A percentile compares a stretch with the other conserved stretches of the same genome.
These are phyloP conservation scores for Volvox carteri DNA, from an alignment of 163 green algal genomes.

Conservation along the genomic window DNA sequence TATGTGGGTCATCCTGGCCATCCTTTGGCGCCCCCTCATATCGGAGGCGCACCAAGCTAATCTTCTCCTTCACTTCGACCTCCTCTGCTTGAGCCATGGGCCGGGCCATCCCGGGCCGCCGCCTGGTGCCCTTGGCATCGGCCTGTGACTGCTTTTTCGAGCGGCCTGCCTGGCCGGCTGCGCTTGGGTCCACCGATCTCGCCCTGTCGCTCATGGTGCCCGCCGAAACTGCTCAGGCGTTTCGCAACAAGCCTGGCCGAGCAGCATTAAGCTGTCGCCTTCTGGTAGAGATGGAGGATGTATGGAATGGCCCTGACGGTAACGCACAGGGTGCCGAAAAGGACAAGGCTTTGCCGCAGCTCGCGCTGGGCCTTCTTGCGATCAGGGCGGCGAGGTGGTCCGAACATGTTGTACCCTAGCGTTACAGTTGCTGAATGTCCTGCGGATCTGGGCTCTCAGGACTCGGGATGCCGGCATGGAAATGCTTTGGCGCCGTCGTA, in stretches of 20 bases:
- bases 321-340: constrained; percentile 67
- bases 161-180: constrained; percentile 8
- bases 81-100: constrained; percentile 39
- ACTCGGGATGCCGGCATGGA: too few species aligned
- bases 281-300: constrained; percentile 66
- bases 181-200: neutral
- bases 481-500: too few species aligned
- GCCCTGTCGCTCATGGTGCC: neutral
- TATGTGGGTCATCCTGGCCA: constrained; percentile 25
- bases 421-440: too few species aligned
- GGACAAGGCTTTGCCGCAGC: constrained; percentile 65
- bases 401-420: constrained; percentile 58
- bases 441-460: too few species aligned
- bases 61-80: constrained; percentile 42
- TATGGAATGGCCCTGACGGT: constrained; percentile 63
- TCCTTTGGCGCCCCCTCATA: constrained; percentile 48
- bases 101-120: neutral
- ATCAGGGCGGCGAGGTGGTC: constrained; percentile 56
- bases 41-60: constrained; percentile 57
- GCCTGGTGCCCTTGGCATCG: constrained; percentile 26
- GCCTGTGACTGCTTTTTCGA: constrained; percentile 58
- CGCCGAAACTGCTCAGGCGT: neutral
- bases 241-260: neutral
- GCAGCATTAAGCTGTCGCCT: constrained; percentile 16
- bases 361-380: constrained; percentile 69